Base-by-base conservation (phyloP, 2,329 filamentous ascomycete species). In the Verticillium albo-atrum region DNA sequence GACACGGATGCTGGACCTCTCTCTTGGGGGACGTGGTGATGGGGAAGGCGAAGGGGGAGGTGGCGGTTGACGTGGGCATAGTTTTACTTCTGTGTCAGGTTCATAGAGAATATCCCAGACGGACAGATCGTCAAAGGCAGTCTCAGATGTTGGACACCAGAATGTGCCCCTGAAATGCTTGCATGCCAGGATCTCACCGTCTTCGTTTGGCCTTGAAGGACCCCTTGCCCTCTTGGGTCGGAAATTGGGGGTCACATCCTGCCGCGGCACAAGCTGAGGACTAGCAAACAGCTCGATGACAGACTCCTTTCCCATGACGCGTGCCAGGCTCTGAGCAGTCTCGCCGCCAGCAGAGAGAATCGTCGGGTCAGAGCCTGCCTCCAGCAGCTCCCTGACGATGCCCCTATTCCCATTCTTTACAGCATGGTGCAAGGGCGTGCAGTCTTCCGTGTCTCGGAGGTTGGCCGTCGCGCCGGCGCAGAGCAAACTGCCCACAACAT, bases 101-200 rank as follows among this genome's bases (percentile, higher is more conserved):
- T 64, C 62, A 9, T 64, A 64, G 50, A 64, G 17, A 42, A 64
- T 57, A 17, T 63, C 61, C 62, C 62, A 64, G 20, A 64, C 47
- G 12, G 54, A 63, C 47, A 64, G 1, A 30, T 61, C 61, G 26
- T 63, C 62, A 25, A 64, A 64, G 2, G 59, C 61, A 42, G 55
- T 55, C n/a, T 64, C 62, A 4, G 55, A 57, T 3, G 59, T 58
- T 6, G 62, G 62, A 30, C 59, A 60, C 62, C 62, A 64, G 23
- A 64, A 63, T 2, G 61, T 32, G 2, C 61, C 62, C 25, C 57
- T 54, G 14, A 64, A 64, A 26, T 63, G 58, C 37, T 58, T 54
- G 2, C 62, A 64, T 25, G 58, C 62, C 6, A 63, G 59, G 17
- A 60, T 54, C 61, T 64, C 62, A 10, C 35, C 47, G 23, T 61